Evolutionary conservation across 345 rosid genomes (phyloP).

Genomic region (Microcos paniculata): DNA sequence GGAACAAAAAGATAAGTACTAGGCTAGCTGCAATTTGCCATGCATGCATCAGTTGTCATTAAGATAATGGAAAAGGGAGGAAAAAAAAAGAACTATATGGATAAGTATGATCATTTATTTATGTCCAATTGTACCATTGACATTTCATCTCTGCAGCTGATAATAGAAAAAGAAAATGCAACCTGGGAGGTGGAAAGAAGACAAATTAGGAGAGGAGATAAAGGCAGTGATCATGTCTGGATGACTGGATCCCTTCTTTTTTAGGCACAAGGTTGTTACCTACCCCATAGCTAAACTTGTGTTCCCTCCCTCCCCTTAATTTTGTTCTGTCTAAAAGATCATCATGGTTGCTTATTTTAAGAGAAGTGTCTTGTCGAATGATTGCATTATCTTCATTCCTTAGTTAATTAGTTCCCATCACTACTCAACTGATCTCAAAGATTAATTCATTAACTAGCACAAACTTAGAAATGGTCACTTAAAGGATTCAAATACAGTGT

Average conservation of each 20-base stretch:
- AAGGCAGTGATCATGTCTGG: background rate
- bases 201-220: background rate
- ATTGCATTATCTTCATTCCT: background rate
- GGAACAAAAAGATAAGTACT: too few species aligned
- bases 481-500: background rate
- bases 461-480: too few species aligned
- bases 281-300: too few species aligned
- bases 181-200: background rate
- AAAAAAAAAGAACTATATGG: background rate
- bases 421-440: too few species aligned
- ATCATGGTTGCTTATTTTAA: too few species aligned
- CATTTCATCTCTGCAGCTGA: background rate
- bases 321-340: too few species aligned
- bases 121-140: background rate
- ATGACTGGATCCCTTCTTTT: too few species aligned
- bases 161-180: background rate
- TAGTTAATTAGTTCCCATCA: too few species aligned
- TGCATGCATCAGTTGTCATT: background rate
- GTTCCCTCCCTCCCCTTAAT: too few species aligned
- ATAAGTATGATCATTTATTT: background rate
- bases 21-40: background rate
- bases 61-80: too few species aligned
- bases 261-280: too few species aligned
- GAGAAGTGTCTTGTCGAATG: background rate
- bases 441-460: background rate